Percentiles rank a stretch among this genome's conserved stretches.
Evolutionary conservation across 192 early-diverging fungal species (phyloP).

Genomic region (Gonapodya sp.): DNA sequence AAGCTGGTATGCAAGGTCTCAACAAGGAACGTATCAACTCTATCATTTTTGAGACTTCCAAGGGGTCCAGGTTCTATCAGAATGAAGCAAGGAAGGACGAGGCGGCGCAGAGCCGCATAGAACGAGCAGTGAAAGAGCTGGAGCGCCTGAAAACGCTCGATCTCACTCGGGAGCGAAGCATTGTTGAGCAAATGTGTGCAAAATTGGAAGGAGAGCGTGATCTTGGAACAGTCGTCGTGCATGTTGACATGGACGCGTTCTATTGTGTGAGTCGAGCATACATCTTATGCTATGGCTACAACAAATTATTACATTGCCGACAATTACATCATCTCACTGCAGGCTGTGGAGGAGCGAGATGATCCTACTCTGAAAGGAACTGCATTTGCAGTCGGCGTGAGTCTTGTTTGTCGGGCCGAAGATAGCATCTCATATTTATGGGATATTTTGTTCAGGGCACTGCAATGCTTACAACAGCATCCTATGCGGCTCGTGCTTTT

Average conservation of each 20-base stretch:
- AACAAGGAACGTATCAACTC: background rate
- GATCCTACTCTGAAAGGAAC: background rate
- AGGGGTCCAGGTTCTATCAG: background rate
- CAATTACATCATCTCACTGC: no score
- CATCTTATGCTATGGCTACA: no score
- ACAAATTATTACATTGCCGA: no score
- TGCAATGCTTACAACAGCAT: background rate
- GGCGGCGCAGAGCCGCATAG: background rate
- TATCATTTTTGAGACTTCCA: background rate
- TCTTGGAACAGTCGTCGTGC: background rate
- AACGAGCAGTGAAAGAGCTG: background rate
- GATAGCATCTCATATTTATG: background rate
- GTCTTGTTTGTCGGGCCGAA: background rate
- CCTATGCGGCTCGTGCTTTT: background rate
- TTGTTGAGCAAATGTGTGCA: background rate
- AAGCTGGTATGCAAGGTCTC: background rate
- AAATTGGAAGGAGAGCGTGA: background rate
- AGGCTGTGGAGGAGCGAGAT: conserved; percentile 5
- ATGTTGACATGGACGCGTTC: background rate
- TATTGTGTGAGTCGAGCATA: no score
- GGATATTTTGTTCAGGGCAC: background rate
- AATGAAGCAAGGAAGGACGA: background rate
- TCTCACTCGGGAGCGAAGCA: background rate
- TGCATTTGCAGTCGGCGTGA: background rate
- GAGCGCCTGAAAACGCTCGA: background rate